Conservation (phyloP, 2,329 filamentous ascomycete genomes). For the Trichoderma cornu-damae region DNA sequence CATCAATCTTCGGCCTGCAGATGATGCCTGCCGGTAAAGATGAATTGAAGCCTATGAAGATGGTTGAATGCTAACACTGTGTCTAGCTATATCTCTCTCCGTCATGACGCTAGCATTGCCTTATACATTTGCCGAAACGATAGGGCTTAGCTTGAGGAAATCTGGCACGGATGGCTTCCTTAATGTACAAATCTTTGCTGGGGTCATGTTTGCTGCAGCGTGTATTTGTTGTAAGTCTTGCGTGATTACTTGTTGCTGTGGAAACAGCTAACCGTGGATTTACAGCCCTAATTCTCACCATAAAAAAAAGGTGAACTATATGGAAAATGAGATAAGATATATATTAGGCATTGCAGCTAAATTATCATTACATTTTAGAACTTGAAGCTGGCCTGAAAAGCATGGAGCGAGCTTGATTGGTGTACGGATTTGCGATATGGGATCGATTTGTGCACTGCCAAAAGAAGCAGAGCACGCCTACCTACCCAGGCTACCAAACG, state of each 20-base stretch:
- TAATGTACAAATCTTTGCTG: not conserved
- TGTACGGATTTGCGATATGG: no score
- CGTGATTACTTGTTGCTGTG: no score
- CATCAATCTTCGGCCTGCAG: not conserved
- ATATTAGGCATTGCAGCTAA: not conserved
- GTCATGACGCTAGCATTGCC: not conserved
- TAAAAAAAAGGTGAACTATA: not conserved
- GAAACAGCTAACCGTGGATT: not conserved
- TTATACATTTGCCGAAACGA: constrained; percentile 11
- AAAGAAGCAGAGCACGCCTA: no score
- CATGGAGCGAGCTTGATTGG: no score
- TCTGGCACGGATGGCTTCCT: not conserved
- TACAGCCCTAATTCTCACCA: not conserved
- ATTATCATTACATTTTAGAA: not conserved
- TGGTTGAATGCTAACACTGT: not conserved
- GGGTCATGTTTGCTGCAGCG: constrained; percentile 2
- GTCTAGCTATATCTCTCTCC: constrained; percentile 3
- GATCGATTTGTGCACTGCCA: no score
- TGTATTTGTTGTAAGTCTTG: constrained; percentile 1
- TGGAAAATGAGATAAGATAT: not conserved
- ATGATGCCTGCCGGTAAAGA: not conserved
- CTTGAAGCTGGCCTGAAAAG: not conserved
- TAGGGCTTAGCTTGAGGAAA: constrained; percentile 3
- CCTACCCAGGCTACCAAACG: no score
- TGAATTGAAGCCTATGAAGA: no score